Percentiles rank a stretch among this genome's conserved stretches.
These are phyloP conservation scores for Penicillium crustosum DNA, from an alignment of 2,329 filamentous ascomycete genomes.

Conservation along the genomic window DNA sequence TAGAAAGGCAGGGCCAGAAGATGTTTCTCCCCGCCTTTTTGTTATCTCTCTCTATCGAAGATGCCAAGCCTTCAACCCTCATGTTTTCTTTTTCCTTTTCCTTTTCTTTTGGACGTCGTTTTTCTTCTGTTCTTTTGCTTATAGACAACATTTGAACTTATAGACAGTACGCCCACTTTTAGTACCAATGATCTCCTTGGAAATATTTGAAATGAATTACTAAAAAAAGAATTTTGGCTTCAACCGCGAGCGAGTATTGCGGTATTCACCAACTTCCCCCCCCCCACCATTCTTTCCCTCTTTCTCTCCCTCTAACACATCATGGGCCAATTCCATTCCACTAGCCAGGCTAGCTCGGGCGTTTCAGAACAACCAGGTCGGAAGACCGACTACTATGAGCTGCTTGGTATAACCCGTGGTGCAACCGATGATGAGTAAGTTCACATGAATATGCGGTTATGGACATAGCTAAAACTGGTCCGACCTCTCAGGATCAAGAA, in stretches of 20 bases:
- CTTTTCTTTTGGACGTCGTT: neutral
- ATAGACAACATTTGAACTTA: neutral
- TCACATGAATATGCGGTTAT: neutral
- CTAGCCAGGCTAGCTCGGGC: constrained; percentile 26
- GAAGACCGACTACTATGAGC: constrained; percentile 64
- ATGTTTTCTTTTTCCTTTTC: neutral
- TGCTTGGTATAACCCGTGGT: constrained; percentile 69
- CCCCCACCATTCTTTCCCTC: neutral
- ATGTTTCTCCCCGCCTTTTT: neutral
- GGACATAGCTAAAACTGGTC: constrained; percentile 1
- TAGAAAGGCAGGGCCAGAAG: neutral
- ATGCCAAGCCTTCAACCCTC: neutral
- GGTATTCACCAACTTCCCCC: neutral
- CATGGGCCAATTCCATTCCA: constrained; percentile 50
- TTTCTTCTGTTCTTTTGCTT: neutral
- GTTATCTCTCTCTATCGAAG: neutral
- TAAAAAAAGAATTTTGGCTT: neutral
- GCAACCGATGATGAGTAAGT: constrained; percentile 79
- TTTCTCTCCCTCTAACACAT: neutral
- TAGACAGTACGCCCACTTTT: neutral
- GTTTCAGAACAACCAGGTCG: constrained; percentile 21
- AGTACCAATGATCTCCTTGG: neutral
- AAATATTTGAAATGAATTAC: neutral
- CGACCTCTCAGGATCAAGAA: constrained; percentile 71
- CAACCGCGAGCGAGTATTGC: neutral